These are phyloP conservation scores for Cryptomeria japonica DNA, from an alignment of 75 land plant genomes.

Conservation along the genomic window DNA sequence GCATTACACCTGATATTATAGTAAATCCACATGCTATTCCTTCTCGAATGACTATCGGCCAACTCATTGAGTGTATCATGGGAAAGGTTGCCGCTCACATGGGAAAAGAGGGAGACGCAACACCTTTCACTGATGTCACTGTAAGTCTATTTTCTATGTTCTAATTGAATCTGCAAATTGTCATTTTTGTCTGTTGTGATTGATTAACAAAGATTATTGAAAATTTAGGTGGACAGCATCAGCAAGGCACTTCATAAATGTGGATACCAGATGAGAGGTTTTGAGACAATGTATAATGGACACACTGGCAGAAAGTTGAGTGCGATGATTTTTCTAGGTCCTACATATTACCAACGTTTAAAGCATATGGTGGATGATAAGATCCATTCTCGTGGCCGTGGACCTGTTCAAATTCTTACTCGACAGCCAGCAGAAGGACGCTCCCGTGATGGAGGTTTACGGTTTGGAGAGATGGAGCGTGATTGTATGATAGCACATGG, in stretches of 20 bases:
- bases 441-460: conserved; percentile 97
- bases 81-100: conserved; percentile 99
- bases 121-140: conserved; percentile 99
- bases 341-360: conserved; percentile 95
- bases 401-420: conserved; percentile 97
- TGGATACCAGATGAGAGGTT: conserved; percentile 99
- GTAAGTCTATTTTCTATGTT: conserved; percentile 40
- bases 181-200: neutral
- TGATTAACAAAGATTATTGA: neutral
- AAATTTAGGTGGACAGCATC: conserved; percentile 86
- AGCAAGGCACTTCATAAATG: conserved; percentile 98
- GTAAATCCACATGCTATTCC: conserved; percentile 99
- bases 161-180: neutral
- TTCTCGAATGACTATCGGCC: conserved; percentile 99
- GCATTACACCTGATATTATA: conserved; percentile 98
- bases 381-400: conserved; percentile 97
- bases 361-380: conserved; percentile 99
- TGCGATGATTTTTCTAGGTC: conserved; percentile 98
- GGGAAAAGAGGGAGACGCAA: conserved; percentile 99
- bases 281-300: conserved; percentile 99
- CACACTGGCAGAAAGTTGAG: conserved; percentile 86
- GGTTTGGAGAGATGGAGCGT: conserved; percentile 99
- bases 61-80: conserved; percentile 99
- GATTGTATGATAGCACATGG: conserved; percentile 99
- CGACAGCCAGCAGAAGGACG: conserved; percentile 99